phyloP scores from a whole-genome alignment of 2,329 filamentous ascomycete species.

The Colletotrichum sp. region DNA sequence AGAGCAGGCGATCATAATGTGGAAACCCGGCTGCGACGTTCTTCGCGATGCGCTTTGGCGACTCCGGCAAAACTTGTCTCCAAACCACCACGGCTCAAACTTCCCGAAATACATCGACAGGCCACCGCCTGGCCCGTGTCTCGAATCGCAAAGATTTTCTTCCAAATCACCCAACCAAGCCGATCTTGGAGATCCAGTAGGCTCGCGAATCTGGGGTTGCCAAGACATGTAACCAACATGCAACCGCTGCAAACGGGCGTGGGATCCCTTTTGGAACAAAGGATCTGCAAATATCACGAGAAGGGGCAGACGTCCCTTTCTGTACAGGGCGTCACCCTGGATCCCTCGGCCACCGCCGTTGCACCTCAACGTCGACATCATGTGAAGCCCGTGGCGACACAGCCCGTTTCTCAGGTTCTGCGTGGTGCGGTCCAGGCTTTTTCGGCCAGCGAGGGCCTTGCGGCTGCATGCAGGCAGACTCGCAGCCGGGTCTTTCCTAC shows the following conservation, averaged over 20 bases:
- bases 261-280: background rate
- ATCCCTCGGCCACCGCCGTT: background rate
- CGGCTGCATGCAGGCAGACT: background rate
- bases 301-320: background rate
- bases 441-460: background rate
- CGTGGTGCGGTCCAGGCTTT: background rate
- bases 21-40: background rate
- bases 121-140: background rate
- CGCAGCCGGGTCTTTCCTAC: background rate
- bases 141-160: background rate
- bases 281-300: background rate
- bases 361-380: background rate
- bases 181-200: background rate
- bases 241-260: background rate
- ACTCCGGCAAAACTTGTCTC: slow-evolving; percentile 2
- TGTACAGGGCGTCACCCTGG: background rate
- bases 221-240: slow-evolving; percentile 7
- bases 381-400: background rate
- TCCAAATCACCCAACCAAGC: background rate
- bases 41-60: background rate
- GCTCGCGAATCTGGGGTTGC: slow-evolving; percentile 3
- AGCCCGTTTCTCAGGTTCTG: background rate
- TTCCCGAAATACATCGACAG: background rate
- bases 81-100: background rate
- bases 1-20: background rate